Evolutionary conservation across 306 rosid genomes (phyloP).

Genomic region (Abrus pulchellus): DNA sequence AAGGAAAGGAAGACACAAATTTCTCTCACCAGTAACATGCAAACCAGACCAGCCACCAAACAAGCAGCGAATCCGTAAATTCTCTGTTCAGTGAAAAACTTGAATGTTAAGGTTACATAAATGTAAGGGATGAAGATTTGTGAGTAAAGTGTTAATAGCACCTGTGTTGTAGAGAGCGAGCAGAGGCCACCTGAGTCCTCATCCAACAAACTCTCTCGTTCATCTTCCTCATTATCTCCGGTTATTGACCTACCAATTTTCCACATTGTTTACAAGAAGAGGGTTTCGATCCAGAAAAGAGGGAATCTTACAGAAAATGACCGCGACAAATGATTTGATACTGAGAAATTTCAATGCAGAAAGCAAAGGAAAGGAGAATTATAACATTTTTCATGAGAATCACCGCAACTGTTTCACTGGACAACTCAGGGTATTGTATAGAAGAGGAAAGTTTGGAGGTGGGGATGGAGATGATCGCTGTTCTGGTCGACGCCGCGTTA

Average conservation of each 20-base stretch:
- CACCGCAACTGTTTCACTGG: not conserved
- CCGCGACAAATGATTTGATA: not conserved
- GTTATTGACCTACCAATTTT: conserved; percentile 55
- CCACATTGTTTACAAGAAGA: conserved; percentile 65
- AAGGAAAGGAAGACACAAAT: conserved; percentile 6
- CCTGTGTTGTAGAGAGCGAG: conserved; percentile 82
- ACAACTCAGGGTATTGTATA: not conserved
- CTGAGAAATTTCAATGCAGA: conserved; percentile 17
- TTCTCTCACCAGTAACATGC: conserved; percentile 83
- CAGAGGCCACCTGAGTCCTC: conserved; percentile 73
- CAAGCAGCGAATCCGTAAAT: conserved; percentile 83
- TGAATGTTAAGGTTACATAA: conserved; percentile 18
- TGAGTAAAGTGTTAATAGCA: conserved; percentile 44
- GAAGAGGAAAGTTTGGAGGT: not conserved
- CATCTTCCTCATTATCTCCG: conserved; percentile 59
- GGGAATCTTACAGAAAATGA: not conserved
- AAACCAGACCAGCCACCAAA: conserved; percentile 72
- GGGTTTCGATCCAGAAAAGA: conserved; percentile 5
- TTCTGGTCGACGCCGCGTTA: not conserved
- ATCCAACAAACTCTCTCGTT: conserved; percentile 62
- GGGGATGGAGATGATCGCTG: not conserved
- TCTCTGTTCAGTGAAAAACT: conserved; percentile 71
- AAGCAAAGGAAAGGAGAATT: not conserved
- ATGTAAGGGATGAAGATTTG: conserved; percentile 17
- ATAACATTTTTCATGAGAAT: not conserved